Conservation (phyloP, 2,329 filamentous ascomycete species). For the Pestalotiopsis sp. region DNA sequence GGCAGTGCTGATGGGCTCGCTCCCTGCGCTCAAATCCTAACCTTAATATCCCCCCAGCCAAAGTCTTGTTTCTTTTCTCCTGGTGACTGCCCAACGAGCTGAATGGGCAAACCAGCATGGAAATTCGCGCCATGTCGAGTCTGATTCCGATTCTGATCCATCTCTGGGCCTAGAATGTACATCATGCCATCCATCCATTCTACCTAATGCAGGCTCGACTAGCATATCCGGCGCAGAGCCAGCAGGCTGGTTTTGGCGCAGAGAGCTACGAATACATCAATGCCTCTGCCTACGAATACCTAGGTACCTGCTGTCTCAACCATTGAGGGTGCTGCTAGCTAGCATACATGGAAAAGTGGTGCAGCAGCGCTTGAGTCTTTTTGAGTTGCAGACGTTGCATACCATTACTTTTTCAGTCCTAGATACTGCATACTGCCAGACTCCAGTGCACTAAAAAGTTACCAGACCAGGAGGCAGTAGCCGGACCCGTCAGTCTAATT, state of each 20-base stretch:
- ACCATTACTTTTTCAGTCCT: neutral
- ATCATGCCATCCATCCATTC: neutral
- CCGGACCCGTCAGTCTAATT: neutral
- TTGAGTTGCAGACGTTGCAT: neutral
- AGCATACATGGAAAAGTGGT: neutral
- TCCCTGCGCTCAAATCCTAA: too few relatives aligned
- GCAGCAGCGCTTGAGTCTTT: neutral
- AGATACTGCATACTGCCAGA: neutral
- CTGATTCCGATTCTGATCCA: neutral
- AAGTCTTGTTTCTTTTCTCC: too few relatives aligned
- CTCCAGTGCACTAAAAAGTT: neutral
- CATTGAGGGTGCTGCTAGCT: neutral
- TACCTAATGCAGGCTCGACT: constrained; percentile 1
- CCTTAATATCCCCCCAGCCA: too few relatives aligned
- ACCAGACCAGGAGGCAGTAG: neutral
- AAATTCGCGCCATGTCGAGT: neutral
- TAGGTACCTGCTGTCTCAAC: neutral
- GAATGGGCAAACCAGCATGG: neutral
- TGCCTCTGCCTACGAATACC: too few relatives aligned
- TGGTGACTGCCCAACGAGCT: too few relatives aligned
- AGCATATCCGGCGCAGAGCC: constrained; percentile 5
- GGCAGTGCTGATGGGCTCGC: too few relatives aligned
- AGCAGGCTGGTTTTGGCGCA: neutral
- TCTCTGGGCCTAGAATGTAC: neutral
- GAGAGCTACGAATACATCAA: neutral